Evolutionary conservation across 2,329 filamentous ascomycete species (phyloP), one percentile per base, ranked within the genome.

Genomic region (Aspergillus latus): DNA sequence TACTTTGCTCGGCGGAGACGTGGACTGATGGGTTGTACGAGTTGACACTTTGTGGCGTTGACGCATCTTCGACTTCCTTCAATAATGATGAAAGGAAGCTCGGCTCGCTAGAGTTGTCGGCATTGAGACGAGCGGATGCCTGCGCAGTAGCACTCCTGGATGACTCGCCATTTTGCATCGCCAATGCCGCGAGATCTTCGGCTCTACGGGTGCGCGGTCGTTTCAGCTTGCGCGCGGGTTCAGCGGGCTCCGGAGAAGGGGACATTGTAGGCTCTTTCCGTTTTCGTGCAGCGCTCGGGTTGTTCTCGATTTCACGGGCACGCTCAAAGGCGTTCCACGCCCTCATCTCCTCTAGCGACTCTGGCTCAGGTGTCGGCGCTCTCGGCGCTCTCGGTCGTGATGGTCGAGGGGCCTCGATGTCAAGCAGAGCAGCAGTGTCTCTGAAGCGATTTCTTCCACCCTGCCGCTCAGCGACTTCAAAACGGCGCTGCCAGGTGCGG

Each of bases 271-370:
- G 77, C 57, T 76, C 78, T 61, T 87, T 74, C 50, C 72, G 70
- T 61, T 79, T 78, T 59, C 77, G 80, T 42, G 82, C 74, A 50
- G 75, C 71, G 45, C 61, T 71, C 0, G 76, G 71, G 21, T 80
- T 73, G 59, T 78, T 80, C 61, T 88, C 82, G 15, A 84, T 82
- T 59, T 92, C 88, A 61, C 90, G 84, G 43, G 90, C 92, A 71
- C 88, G 89, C 64, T 97, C 92, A 60, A 97, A 87, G 16, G 89
- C 91, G 60, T 92, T 90, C 94, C 93, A 97, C 3, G 93, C 91
- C 56, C 86, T 82, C 52, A 88, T 81, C 72, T 96, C 92, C 64
- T 96, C 92, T 42, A 87, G 78, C 6, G 88, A 89, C 72, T 95
- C 89, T 39, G 85, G 84, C 42, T 85, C 82, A 34, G 83, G 82